Percentiles rank a stretch among this genome's conserved stretches.
These are phyloP conservation scores for Crithidia acanthocephali DNA, from an alignment of 208 protist genomes.

Conservation along the genomic window DNA sequence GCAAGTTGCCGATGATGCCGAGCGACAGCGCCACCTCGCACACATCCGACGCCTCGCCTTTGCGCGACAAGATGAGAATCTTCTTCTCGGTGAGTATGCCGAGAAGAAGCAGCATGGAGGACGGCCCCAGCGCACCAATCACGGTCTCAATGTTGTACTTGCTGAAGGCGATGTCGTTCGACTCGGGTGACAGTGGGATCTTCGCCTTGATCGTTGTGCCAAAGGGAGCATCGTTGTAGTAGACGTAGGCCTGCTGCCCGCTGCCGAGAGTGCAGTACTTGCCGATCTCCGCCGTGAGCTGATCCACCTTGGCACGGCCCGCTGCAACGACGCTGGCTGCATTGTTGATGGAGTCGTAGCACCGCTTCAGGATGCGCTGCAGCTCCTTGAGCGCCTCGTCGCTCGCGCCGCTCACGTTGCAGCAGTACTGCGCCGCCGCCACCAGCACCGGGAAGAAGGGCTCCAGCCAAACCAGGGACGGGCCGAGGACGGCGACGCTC, in stretches of 20 bases:
- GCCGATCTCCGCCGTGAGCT: slow-evolving; percentile 42
- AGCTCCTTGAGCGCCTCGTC: slow-evolving; percentile 55
- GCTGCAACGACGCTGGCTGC: slow-evolving; percentile 32
- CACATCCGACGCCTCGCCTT: slow-evolving; percentile 68
- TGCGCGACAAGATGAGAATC: slow-evolving; percentile 74
- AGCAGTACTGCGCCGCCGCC: slow-evolving; percentile 72
- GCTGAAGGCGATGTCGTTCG: slow-evolving; percentile 52
- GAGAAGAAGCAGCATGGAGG: slow-evolving; percentile 64
- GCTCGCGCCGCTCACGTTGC: slow-evolving; percentile 60
- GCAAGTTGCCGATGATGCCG: slow-evolving; percentile 62
- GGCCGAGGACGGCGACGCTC: slow-evolving; percentile 71
- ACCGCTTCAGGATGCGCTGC: slow-evolving; percentile 53
- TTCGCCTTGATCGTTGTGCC: slow-evolving; percentile 45
- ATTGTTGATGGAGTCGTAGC: slow-evolving; percentile 58
- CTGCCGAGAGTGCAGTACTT: slow-evolving; percentile 41
- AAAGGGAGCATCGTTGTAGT: slow-evolving; percentile 53
- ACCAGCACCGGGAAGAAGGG: slow-evolving; percentile 74
- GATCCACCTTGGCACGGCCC: slow-evolving; percentile 29
- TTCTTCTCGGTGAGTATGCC: slow-evolving; percentile 69
- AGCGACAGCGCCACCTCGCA: slow-evolving; percentile 72
- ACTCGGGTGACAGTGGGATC: slow-evolving; percentile 55
- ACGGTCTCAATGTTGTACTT: slow-evolving; percentile 72
- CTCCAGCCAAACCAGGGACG: slow-evolving; percentile 72
- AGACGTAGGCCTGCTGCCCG: slow-evolving; percentile 44
- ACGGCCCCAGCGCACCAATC: slow-evolving; percentile 54